A percentile compares a stretch with the other conserved stretches of the same genome.
These are phyloP conservation scores for slime mould (Dictyostelium discoideum) DNA, from an alignment of 78 protist species.

Conservation along the genomic window dicty_2.7 NC_007088.5:2218001-2218500, in stretches of 20 bases:
- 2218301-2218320: constrained; percentile 43
- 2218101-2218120: background rate
- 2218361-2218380: background rate
- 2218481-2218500: constrained; percentile 99
- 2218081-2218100: background rate
- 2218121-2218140: background rate
- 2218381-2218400: constrained; percentile 87
- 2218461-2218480: constrained; percentile 90
- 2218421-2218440: constrained; percentile 96
- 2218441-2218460: constrained; percentile 92
- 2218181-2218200: background rate
- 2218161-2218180: background rate
- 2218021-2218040: background rate
- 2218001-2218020: constrained; percentile 10
- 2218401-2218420: constrained; percentile 77
- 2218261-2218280: constrained; percentile 49
- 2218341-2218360: constrained; percentile 23
- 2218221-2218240: background rate
- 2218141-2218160: background rate
- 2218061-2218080: background rate
- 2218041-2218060: background rate
- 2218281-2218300: constrained; percentile 39
- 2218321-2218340: background rate
- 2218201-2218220: background rate
- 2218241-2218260: constrained; percentile 15